Evolutionary conservation across 179 eudicot species (phyloP).

Genomic region (Silene vulgaris): DNA sequence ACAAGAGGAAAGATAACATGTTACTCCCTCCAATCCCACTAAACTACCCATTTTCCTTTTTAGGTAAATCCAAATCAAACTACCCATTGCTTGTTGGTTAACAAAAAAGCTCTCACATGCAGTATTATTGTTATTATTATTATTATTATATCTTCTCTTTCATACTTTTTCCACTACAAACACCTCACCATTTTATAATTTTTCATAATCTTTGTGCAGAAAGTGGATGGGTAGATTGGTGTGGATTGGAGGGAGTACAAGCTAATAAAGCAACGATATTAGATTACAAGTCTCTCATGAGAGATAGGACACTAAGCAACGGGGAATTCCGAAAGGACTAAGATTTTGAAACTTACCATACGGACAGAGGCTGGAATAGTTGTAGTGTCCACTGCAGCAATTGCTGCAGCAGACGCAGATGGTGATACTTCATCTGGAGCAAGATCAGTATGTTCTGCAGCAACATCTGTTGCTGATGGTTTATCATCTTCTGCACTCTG

Average conservation of each 20-base stretch:
- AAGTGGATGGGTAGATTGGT: too few relatives aligned
- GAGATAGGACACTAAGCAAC: slow-evolving; percentile 1
- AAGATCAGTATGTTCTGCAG: slow-evolving; percentile 38
- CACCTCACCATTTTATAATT: too few relatives aligned
- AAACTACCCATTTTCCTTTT: too few relatives aligned
- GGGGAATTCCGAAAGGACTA: not conserved
- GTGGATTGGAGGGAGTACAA: too few relatives aligned
- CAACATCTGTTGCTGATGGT: slow-evolving; percentile 38
- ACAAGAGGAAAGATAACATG: not conserved
- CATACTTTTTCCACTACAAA: too few relatives aligned
- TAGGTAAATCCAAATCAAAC: too few relatives aligned
- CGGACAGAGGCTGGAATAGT: slow-evolving; percentile 76
- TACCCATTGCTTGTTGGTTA: too few relatives aligned
- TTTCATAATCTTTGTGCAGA: too few relatives aligned
- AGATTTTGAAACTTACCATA: slow-evolving; percentile 42
- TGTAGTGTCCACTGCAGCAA: slow-evolving; percentile 53
- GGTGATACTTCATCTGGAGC: slow-evolving; percentile 50
- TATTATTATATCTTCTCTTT: too few relatives aligned
- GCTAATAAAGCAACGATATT: not conserved
- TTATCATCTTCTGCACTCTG: slow-evolving; percentile 62
- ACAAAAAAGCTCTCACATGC: too few relatives aligned
- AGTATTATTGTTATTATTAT: too few relatives aligned
- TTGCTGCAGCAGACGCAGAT: slow-evolving; percentile 44
- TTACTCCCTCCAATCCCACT: too few relatives aligned
- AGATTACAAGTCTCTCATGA: not conserved